These are phyloP conservation scores for Ophiostoma perfectum DNA, from an alignment of 2,329 filamentous ascomycete species.

Conservation along the genomic window DNA sequence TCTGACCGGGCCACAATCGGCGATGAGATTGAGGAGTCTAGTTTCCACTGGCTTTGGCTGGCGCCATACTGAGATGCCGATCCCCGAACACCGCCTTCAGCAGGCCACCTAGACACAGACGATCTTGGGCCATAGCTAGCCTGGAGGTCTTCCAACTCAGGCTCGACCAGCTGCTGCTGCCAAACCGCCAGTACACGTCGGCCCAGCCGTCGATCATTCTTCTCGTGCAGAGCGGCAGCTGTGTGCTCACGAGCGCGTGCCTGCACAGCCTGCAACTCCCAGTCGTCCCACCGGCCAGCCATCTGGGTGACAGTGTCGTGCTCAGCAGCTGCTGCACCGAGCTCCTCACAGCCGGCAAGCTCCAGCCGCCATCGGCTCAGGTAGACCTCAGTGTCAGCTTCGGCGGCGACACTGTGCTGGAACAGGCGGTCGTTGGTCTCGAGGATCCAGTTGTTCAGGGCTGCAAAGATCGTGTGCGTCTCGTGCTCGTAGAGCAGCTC, in stretches of 20 bases:
- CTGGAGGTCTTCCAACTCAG: conserved; percentile 4
- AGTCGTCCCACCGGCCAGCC: conserved; percentile 24
- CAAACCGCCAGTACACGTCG: conserved; percentile 25
- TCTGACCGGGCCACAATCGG: conserved; percentile 10
- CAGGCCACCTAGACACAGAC: not conserved
- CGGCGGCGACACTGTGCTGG: conserved; percentile 23
- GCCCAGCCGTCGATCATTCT: conserved; percentile 25
- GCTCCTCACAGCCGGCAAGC: conserved; percentile 14
- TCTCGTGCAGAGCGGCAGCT: conserved; percentile 26
- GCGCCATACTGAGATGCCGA: not conserved
- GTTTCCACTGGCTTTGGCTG: not conserved
- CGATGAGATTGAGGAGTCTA: conserved; percentile 14
- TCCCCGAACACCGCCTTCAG: not conserved
- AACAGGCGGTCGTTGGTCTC: conserved; percentile 27
- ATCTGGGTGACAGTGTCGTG: conserved; percentile 21
- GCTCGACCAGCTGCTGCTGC: conserved; percentile 23
- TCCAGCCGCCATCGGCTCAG: conserved; percentile 25
- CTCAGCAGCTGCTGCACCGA: conserved; percentile 22
- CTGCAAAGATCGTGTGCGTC: conserved; percentile 14
- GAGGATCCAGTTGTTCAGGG: conserved; percentile 27
- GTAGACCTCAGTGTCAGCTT: conserved; percentile 25
- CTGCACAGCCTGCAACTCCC: conserved; percentile 29
- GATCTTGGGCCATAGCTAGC: conserved; percentile 13
- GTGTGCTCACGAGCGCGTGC: conserved; percentile 24
- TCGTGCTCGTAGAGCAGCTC: conserved; percentile 20